phyloP scores from a whole-genome alignment of 2,329 filamentous ascomycete genomes.

The Paraphoma sp. region DNA sequence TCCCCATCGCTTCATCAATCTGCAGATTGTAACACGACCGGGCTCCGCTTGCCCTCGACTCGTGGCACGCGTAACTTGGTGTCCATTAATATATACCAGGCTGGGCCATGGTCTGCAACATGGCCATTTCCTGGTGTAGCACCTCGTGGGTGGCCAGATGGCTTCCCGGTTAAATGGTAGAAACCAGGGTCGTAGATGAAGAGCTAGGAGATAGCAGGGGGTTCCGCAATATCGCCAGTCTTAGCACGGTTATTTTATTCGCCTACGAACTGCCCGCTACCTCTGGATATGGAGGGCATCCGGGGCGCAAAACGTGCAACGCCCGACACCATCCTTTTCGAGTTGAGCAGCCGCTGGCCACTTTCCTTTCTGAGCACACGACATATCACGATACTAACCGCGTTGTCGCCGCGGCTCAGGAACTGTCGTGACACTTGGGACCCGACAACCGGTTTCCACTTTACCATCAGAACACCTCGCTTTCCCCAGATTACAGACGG shows the following conservation, averaged over 20 bases:
- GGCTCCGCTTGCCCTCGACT: constrained; percentile 26
- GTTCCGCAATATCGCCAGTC: not conserved
- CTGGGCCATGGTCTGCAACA: constrained; percentile 7
- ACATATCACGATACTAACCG: not conserved
- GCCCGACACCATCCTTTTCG: not conserved
- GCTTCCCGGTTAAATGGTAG: constrained; percentile 20
- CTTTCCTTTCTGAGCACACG: not conserved
- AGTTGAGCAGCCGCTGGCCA: not conserved
- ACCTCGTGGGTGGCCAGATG: constrained; percentile 2
- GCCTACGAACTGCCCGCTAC: not conserved
- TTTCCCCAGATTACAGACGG: not conserved
- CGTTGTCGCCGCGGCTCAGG: not conserved
- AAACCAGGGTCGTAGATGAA: constrained; percentile 10
- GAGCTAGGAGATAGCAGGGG: not conserved
- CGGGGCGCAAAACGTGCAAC: not conserved
- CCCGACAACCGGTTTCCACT: not conserved
- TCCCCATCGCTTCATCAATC: constrained; percentile 11
- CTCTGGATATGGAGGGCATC: not conserved
- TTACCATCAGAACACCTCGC: not conserved
- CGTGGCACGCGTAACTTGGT: constrained; percentile 20
- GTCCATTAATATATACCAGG: constrained; percentile 9
- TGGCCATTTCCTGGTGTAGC: not conserved
- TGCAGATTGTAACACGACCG: constrained; percentile 18
- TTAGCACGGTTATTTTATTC: not conserved
- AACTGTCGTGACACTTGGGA: not conserved